Percentiles rank a stretch among this genome's conserved stretches.
These are phyloP conservation scores for Willaertia magna DNA, from an alignment of 208 protist genomes.

Conservation along the genomic window DNA sequence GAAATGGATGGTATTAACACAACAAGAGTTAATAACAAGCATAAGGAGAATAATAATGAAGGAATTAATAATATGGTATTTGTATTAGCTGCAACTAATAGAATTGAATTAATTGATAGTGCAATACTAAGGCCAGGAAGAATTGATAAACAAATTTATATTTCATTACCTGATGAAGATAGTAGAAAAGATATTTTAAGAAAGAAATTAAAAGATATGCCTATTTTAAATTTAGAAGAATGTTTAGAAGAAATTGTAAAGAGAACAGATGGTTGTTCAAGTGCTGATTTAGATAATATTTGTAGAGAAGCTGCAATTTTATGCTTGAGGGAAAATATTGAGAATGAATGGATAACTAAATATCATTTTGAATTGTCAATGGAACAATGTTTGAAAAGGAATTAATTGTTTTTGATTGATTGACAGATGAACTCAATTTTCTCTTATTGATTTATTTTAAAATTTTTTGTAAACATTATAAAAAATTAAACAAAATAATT, in stretches of 20 bases:
- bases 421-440: no score
- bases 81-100: conserved; percentile 29
- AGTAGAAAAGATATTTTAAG: conserved; percentile 12
- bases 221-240: conserved; percentile 1
- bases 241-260: not conserved
- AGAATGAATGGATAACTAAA: not conserved
- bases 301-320: conserved; percentile 40
- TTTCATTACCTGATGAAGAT: conserved; percentile 9
- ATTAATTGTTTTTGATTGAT: no score
- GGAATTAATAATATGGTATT: not conserved
- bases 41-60: no score
- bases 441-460: no score
- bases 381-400: no score
- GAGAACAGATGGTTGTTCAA: conserved; percentile 19
- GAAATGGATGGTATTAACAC: conserved; percentile 69
- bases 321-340: not conserved
- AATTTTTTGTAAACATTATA: no score
- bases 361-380: not conserved
- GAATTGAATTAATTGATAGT: conserved; percentile 30
- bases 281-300: conserved; percentile 41
- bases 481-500: no score
- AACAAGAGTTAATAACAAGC: no score
- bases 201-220: conserved; percentile 15
- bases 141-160: conserved; percentile 26
- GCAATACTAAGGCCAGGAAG: conserved; percentile 35